Evolutionary conservation across 805 yeast genomes (phyloP).

Genomic region (Wickerhamomyces sydowiorum): DNA sequence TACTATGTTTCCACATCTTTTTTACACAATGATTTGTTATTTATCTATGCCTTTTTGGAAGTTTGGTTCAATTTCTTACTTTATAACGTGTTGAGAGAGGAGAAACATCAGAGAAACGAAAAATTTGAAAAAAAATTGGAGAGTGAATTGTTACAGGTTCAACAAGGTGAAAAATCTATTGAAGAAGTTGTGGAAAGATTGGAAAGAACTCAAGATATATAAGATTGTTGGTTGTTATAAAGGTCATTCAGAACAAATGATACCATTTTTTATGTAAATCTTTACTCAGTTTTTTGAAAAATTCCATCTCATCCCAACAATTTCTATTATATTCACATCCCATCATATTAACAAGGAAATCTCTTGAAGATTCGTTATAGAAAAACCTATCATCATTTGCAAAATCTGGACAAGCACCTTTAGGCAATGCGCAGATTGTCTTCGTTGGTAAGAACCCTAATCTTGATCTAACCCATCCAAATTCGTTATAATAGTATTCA

Average conservation of each 20-base stretch:
- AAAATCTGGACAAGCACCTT: constrained; percentile 30
- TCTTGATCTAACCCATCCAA: constrained; percentile 34
- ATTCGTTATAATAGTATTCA: constrained; percentile 31
- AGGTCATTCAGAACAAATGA: neutral
- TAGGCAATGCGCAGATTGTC: constrained; percentile 30
- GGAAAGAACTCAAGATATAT: constrained; percentile 10
- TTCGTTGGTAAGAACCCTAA: constrained; percentile 34
- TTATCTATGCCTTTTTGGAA: constrained; percentile 52
- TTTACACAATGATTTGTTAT: constrained; percentile 60
- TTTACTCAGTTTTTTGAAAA: constrained; percentile 26
- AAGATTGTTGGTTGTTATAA: constrained; percentile 3
- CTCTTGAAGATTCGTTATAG: constrained; percentile 30
- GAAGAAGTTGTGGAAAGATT: constrained; percentile 10
- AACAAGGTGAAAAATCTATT: constrained; percentile 10
- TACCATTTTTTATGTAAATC: constrained; percentile 28
- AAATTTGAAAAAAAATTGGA: constrained; percentile 33
- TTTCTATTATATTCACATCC: constrained; percentile 32
- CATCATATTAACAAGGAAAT: constrained; percentile 33
- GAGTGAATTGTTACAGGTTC: constrained; percentile 12
- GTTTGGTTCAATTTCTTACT: constrained; percentile 65
- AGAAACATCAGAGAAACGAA: constrained; percentile 35
- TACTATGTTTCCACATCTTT: constrained; percentile 36
- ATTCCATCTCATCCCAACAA: constrained; percentile 37
- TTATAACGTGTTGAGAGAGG: constrained; percentile 59
- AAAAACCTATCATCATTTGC: constrained; percentile 27